Percentiles rank a stretch among this genome's conserved stretches.
Conservation (phyloP, 116 monocot species). For the Cymodocea nodosa region DNA sequence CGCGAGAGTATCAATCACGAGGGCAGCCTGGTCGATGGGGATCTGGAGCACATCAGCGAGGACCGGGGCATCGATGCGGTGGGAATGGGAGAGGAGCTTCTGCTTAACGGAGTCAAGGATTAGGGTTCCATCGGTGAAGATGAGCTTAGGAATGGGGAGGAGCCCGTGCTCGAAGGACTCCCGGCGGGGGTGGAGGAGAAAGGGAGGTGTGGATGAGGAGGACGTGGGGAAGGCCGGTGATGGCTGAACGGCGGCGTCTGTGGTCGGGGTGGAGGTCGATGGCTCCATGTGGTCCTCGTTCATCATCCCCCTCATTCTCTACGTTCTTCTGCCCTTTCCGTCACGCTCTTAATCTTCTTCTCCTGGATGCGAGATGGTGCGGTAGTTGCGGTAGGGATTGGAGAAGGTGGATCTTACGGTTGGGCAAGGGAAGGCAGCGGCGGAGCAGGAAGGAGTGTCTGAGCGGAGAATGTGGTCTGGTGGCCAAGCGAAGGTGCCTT, state of each 20-base stretch:
- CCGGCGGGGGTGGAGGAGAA: conserved; percentile 39
- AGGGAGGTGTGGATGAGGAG: neutral
- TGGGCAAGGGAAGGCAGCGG: no score
- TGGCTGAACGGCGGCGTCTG: neutral
- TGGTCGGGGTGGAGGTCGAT: neutral
- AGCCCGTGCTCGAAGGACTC: conserved; percentile 79
- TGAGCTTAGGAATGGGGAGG: conserved; percentile 65
- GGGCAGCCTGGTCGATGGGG: conserved; percentile 21
- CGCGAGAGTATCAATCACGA: conserved; percentile 48
- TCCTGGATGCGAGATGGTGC: no score
- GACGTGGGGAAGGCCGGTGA: neutral
- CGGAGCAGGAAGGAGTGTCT: no score
- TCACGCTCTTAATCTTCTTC: no score
- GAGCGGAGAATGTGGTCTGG: no score
- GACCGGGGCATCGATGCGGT: conserved; percentile 21
- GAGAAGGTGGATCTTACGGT: no score
- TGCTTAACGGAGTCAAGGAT: conserved; percentile 28
- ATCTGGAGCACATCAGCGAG: conserved; percentile 56
- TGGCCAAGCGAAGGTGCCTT: no score
- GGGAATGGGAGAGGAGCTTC: conserved; percentile 17
- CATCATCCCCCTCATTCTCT: neutral
- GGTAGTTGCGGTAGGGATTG: no score
- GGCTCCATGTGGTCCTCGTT: conserved; percentile 3
- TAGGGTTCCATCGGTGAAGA: conserved; percentile 42
- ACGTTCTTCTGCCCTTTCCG: no score